Evolutionary conservation across 306 rosid genomes (phyloP), one percentile per base, ranked within the genome.

Genomic region (Rosa lucieae): DNA sequence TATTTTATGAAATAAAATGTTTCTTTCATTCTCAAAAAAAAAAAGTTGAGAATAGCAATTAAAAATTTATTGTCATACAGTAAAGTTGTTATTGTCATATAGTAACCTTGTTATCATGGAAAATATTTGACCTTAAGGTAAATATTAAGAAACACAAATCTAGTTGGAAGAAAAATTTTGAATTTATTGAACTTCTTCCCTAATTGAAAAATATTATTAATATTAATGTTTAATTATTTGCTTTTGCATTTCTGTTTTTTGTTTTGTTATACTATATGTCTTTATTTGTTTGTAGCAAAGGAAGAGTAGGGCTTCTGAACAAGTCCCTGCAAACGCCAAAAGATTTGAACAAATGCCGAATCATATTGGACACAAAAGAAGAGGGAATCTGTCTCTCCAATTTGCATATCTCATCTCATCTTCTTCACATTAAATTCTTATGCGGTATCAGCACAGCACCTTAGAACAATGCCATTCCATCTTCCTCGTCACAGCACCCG

Each of bases 391-490:
- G 51, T 68, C 51, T 20, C 44, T 68, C 20, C 72, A 68, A 42
- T 68, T 20, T 68, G 72, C 72, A 42, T n/a, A 40, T 39, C 26
- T 40, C 29, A 6, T 32, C 43, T 65, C 67, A 14, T 40, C 21
- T 37, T 18, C 15, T n/a, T 39, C 70, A 8, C 69, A 32, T 62
- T 18, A 66, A 14, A 9, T 20, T 68, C 72, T 10, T n/a, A 68
- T 20, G 32, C 72, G 5, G 18, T 20, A 18, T 0, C 5, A 42
- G 21, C 46, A 0, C 17, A 7, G 43, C 46, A 72, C 46, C 14
- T 49, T 72, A 72, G 79, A 62, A 75, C 71, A 62, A 75, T 17
- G 59, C 32, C 59, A 62, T 75, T 61, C 32, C 26, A 40, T 13
- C 53, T 74, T 74, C 67, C 5, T 74, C 52, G 10, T 35, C 65